Conservation (phyloP, 169 alveolate genomes). For the Babesia ovis region DNA sequence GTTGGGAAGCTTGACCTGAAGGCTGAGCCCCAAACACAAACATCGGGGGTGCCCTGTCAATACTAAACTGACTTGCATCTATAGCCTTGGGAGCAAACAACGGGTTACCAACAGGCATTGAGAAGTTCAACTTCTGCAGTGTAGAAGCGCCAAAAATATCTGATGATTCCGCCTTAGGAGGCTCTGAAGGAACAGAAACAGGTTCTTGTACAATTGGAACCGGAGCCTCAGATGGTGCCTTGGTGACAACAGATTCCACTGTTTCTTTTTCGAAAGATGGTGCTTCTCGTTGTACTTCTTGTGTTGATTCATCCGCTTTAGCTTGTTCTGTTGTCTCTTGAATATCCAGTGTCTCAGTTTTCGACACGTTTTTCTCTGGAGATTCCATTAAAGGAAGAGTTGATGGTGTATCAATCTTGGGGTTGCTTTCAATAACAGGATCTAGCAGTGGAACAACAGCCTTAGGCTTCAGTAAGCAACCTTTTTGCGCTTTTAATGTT, state of each 20-base stretch:
- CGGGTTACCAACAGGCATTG: conserved; percentile 68
- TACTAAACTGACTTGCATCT: conserved; percentile 26
- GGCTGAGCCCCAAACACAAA: conserved; percentile 60
- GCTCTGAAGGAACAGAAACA: neutral
- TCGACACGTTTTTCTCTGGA: neutral
- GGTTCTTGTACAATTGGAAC: neutral
- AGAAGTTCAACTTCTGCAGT: conserved; percentile 36
- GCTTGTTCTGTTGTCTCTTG: neutral
- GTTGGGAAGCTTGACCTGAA: neutral
- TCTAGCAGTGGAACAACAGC: neutral
- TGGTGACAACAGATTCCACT: neutral
- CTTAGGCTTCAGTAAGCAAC: conserved; percentile 9
- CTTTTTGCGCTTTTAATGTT: conserved; percentile 19
- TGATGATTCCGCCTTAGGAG: neutral
- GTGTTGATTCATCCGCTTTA: conserved; percentile 2
- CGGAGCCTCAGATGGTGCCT: neutral
- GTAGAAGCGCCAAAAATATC: conserved; percentile 29
- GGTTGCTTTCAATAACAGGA: neutral
- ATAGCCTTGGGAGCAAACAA: conserved; percentile 61
- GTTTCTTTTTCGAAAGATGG: neutral
- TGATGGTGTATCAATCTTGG: neutral
- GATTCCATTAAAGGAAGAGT: neutral
- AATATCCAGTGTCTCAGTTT: too few relatives aligned
- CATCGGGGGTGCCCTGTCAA: conserved; percentile 43
- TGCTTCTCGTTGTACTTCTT: neutral